Evolutionary conservation across 2,329 filamentous ascomycete genomes (phyloP).

Genomic region (Aspergillus nomiae): DNA sequence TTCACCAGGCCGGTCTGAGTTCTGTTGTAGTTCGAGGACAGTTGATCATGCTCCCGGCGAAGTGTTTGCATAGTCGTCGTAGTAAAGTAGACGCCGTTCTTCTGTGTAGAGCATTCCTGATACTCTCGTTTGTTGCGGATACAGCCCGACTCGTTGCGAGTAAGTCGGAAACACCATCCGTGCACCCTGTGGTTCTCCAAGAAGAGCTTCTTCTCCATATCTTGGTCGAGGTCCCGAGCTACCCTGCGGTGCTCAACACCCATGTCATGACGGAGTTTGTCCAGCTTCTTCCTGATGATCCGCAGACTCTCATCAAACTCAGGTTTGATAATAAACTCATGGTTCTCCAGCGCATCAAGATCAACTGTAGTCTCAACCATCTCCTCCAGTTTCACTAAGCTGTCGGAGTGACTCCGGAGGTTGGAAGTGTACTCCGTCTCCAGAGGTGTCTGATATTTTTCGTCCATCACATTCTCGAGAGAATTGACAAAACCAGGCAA

Average conservation of each 20-base stretch:
- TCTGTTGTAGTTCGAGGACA: conserved; percentile 91
- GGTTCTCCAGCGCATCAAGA: conserved; percentile 89
- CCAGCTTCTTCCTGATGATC: conserved; percentile 87
- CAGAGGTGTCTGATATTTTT: conserved; percentile 82
- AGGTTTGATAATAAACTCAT: conserved; percentile 98
- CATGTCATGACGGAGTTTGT: conserved; percentile 81
- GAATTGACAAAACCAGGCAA: conserved; percentile 87
- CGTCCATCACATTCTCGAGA: conserved; percentile 92
- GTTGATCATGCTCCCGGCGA: conserved; percentile 88
- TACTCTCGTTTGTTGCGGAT: conserved; percentile 91
- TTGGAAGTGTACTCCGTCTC: conserved; percentile 86
- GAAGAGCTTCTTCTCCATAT: conserved; percentile 98
- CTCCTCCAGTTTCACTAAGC: conserved; percentile 83
- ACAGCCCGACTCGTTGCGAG: conserved; percentile 83
- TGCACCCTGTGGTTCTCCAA: conserved; percentile 95
- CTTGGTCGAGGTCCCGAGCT: conserved; percentile 80
- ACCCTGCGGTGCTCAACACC: conserved; percentile 76
- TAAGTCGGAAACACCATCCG: conserved; percentile 94
- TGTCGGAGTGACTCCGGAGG: conserved; percentile 73
- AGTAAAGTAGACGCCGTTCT: conserved; percentile 98
- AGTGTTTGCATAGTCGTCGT: conserved; percentile 77
- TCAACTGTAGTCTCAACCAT: conserved; percentile 99
- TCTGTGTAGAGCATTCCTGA: conserved; percentile 95
- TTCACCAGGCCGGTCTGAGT: conserved; percentile 88
- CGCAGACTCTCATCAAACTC: conserved; percentile 91